Percentiles rank a stretch among this genome's conserved stretches.
Evolutionary conservation across 2,329 filamentous ascomycete genomes (phyloP).

Genomic region (Dactylonectria macrodidyma): DNA sequence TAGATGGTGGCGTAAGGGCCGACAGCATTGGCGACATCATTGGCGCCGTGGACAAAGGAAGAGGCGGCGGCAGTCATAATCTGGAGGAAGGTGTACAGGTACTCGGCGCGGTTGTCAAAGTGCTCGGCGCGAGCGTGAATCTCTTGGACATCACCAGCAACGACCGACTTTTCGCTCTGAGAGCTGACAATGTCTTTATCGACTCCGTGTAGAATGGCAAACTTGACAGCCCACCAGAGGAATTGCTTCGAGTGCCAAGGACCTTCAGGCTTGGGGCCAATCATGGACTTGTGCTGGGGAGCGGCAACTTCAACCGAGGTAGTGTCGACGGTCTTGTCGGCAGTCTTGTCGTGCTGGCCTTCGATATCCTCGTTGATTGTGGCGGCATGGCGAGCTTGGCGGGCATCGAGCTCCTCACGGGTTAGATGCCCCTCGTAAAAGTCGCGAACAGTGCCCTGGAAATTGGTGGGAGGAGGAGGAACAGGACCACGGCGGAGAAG

Average conservation of each 20-base stretch:
- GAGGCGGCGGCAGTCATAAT: slow-evolving; percentile 73
- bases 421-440: slow-evolving; percentile 72
- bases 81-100: slow-evolving; percentile 73
- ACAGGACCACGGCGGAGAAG: slow-evolving; percentile 60
- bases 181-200: slow-evolving; percentile 58
- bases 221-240: slow-evolving; percentile 62
- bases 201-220: slow-evolving; percentile 62
- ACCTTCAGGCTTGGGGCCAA: slow-evolving; percentile 59
- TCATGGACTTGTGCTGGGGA: slow-evolving; percentile 47
- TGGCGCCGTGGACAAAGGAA: slow-evolving; percentile 77
- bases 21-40: slow-evolving; percentile 75
- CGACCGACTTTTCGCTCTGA: slow-evolving; percentile 56
- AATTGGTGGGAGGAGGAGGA: slow-evolving; percentile 60
- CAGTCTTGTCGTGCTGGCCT: slow-evolving; percentile 48
- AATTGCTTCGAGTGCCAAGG: slow-evolving; percentile 60
- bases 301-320: slow-evolving; percentile 72
- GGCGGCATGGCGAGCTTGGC: slow-evolving; percentile 49
- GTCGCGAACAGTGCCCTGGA: slow-evolving; percentile 61
- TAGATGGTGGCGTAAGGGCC: slow-evolving; percentile 76
- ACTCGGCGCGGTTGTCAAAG: slow-evolving; percentile 74
- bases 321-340: slow-evolving; percentile 30
- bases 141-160: slow-evolving; percentile 68
- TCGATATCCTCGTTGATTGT: slow-evolving; percentile 41
- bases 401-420: slow-evolving; percentile 65
- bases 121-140: slow-evolving; percentile 70